Base-by-base conservation (phyloP, 1,284 basidiomycete species). In the Lignosus rhinocerotis region DNA sequence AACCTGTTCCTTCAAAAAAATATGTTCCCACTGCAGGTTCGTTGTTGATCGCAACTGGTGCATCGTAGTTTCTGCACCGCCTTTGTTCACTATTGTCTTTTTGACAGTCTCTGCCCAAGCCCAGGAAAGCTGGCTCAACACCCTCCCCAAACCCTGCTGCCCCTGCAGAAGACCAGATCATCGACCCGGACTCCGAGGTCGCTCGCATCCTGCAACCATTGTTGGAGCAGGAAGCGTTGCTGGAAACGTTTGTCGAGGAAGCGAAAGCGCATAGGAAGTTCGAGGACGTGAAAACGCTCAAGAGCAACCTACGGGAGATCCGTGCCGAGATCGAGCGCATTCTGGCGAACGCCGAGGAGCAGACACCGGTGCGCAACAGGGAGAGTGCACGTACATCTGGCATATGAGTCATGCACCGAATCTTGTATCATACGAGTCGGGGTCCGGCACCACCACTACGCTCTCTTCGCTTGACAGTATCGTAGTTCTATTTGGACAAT, bases 1-100 rank as follows among this genome's bases (percentile, higher is more conserved):
- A 92, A 85, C 55, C 55, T 87, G 17, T 98, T 96, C 72, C 76
- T 99, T 65, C 90, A 94, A 69, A 92, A 90, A 70, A 88, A 97
- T 64, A 92, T 96, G 88, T 87, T 92, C 64, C 85, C 91, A 16
- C 78, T 94, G 2, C 87, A 92, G 78, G 89, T 85, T 61, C 39
- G 77, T 68, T 32, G 33, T 43, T 19, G 25, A 12, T 17, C 25
- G 33, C 39, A 25, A 14, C 14, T 14, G 12, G 36, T 1, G 5
- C 5, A 39, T 14, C 36, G 34, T 16, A 10, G 14, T 1, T 14
- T 39, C 36, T 3, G 7, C 11, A n/a, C 2, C 5, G 11, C 14
- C 11, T 8, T 39, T 6, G 7, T 12, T 14, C 36, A 39, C 36
- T 11, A 38, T 11, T 17, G 16, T 5, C 31, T 34, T 19, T 59